Conservation (phyloP, 2,329 filamentous ascomycete genomes). For the Drechmeria coniospora region DNA sequence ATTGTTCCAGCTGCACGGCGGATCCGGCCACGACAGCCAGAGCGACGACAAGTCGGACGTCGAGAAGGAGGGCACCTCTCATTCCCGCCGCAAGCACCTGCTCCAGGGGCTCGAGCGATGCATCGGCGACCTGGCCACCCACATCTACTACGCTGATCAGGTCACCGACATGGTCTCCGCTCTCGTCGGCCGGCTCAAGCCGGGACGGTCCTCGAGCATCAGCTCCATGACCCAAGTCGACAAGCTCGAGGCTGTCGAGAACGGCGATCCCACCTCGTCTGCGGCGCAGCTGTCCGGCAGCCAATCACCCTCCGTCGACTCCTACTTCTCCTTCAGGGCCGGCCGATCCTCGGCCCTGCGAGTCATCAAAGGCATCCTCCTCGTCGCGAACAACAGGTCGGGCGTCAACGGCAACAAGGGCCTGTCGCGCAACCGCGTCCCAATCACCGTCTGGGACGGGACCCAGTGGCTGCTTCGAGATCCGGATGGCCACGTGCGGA, state of each 20-base stretch:
- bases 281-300: slow-evolving; percentile 26
- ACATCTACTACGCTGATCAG: slow-evolving; percentile 94
- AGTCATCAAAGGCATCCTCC: slow-evolving; percentile 67
- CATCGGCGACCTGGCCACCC: slow-evolving; percentile 81
- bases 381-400: slow-evolving; percentile 59
- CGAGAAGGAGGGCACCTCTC: slow-evolving; percentile 15
- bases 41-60: slow-evolving; percentile 19
- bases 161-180: slow-evolving; percentile 85
- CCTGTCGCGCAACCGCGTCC: slow-evolving; percentile 58
- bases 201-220: slow-evolving; percentile 29
- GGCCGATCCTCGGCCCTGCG: slow-evolving; percentile 54
- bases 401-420: slow-evolving; percentile 42
- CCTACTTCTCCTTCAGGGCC: slow-evolving; percentile 35
- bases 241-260: slow-evolving; percentile 25
- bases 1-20: slow-evolving; percentile 49
- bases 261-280: slow-evolving; percentile 13
- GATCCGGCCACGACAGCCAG: slow-evolving; percentile 14
- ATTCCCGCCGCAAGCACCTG: slow-evolving; percentile 43
- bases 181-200: slow-evolving; percentile 64
- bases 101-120: slow-evolving; percentile 60
- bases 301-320: slow-evolving; percentile 29
- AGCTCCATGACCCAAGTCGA: slow-evolving; percentile 30
- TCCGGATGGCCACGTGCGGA: slow-evolving; percentile 59
- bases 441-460: slow-evolving; percentile 83
- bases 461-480: slow-evolving; percentile 87